Evolutionary conservation across 352 stramenopile species (phyloP).

Genomic region (Blastocystis sp.): DNA sequence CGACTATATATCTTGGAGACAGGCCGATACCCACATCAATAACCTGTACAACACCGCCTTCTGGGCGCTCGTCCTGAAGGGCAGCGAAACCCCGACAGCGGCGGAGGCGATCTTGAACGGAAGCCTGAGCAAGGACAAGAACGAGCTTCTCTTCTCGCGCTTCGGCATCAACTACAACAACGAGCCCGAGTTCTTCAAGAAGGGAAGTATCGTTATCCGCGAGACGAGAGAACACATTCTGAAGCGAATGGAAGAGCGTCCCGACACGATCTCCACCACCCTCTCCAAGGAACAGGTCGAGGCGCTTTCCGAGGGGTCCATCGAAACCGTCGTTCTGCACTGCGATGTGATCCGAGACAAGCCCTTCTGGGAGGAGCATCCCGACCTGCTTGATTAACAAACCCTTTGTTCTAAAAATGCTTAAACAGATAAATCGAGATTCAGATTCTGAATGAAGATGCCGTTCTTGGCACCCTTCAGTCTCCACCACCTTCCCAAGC

Average conservation of each 20-base stretch:
- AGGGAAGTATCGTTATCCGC: constrained; percentile 68
- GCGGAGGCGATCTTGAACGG: constrained; percentile 75
- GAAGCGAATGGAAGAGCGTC: constrained; percentile 21
- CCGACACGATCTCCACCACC: constrained; percentile 40
- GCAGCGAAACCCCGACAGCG: constrained; percentile 66
- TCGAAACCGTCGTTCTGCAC: constrained; percentile 60
- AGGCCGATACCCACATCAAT: constrained; percentile 78
- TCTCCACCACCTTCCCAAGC: constrained; percentile 87
- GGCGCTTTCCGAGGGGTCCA: not conserved
- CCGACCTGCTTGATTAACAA: constrained; percentile 30
- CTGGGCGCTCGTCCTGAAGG: constrained; percentile 77
- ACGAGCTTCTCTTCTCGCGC: constrained; percentile 77
- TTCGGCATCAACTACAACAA: constrained; percentile 79
- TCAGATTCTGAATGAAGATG: constrained; percentile 80
- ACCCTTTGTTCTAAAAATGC: constrained; percentile 47
- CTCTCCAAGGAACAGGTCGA: constrained; percentile 37
- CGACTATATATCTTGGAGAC: constrained; percentile 78
- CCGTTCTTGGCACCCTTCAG: constrained; percentile 86
- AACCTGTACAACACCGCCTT: constrained; percentile 78
- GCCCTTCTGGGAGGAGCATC: constrained; percentile 60
- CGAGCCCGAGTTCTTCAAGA: constrained; percentile 75
- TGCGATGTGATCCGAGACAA: constrained; percentile 71
- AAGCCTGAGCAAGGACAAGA: constrained; percentile 77
- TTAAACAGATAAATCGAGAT: constrained; percentile 72
- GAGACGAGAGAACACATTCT: constrained; percentile 49